phyloP scores from a whole-genome alignment of 805 yeast genomes.

The Candida maris region DNA sequence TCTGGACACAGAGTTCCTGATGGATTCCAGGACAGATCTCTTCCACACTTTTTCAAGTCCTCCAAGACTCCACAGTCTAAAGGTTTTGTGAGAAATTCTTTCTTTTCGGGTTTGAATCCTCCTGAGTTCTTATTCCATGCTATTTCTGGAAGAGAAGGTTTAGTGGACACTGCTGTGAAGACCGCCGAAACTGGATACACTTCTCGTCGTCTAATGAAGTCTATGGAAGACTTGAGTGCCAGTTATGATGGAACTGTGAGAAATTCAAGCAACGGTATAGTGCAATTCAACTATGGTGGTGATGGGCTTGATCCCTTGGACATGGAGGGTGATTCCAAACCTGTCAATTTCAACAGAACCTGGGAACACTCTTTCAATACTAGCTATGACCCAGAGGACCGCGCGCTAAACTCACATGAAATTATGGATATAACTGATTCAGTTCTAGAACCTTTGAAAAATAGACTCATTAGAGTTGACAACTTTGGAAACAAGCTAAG shows the following conservation, averaged over 20 bases:
- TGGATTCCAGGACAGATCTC: constrained; percentile 98
- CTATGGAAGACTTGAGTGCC: constrained; percentile 91
- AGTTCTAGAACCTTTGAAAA: constrained; percentile 59
- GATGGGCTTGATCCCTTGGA: constrained; percentile 97
- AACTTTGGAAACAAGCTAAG: constrained; percentile 58
- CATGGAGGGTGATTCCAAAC: constrained; percentile 98
- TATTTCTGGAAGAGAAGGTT: constrained; percentile 98
- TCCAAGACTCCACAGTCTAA: constrained; percentile 97
- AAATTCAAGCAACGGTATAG: constrained; percentile 93
- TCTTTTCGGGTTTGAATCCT: constrained; percentile 89
- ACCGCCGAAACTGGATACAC: constrained; percentile 99
- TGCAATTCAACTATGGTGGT: constrained; percentile 97
- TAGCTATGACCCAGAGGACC: constrained; percentile 54
- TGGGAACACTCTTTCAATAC: constrained; percentile 90
- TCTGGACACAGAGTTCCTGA: constrained; percentile 99
- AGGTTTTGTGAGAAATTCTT: constrained; percentile 96
- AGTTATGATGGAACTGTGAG: constrained; percentile 93
- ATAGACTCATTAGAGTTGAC: constrained; percentile 60
- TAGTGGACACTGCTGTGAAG: constrained; percentile 98
- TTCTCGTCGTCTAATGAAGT: constrained; percentile 97
- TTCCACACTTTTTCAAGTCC: constrained; percentile 94
- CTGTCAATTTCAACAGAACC: constrained; percentile 88
- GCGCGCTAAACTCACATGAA: constrained; percentile 67
- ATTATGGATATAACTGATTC: constrained; percentile 52
- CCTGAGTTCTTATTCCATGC: constrained; percentile 98